Conservation (phyloP, 1,284 basidiomycete genomes). For the Dichomitus squalens region DNA sequence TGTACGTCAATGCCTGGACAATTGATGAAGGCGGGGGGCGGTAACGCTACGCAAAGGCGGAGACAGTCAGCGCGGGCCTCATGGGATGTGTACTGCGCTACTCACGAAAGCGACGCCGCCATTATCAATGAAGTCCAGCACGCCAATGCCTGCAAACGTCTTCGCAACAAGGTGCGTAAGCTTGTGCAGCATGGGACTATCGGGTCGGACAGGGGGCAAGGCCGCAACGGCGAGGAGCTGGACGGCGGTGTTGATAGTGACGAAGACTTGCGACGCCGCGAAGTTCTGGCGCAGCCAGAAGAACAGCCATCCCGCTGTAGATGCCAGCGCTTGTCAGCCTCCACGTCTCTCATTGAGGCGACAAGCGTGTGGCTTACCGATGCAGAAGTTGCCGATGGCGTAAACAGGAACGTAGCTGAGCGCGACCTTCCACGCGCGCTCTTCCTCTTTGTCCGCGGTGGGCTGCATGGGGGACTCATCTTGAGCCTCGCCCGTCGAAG, state of each 20-base stretch:
- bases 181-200: constrained; percentile 25
- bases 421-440: constrained; percentile 24
- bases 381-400: constrained; percentile 38
- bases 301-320: constrained; percentile 36
- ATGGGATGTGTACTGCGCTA: neutral
- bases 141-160: constrained; percentile 36
- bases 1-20: constrained; percentile 27
- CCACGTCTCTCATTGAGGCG: neutral
- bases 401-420: constrained; percentile 36
- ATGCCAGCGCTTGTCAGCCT: neutral
- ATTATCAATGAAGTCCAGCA: constrained; percentile 40
- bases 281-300: constrained; percentile 39
- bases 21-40: constrained; percentile 24
- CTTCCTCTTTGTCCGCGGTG: constrained; percentile 16
- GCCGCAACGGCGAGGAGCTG: constrained; percentile 35
- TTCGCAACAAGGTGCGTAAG: constrained; percentile 37
- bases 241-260: constrained; percentile 36
- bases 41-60: constrained; percentile 16
- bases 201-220: constrained; percentile 27
- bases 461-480: neutral
- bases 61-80: neutral
- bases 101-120: constrained; percentile 34
- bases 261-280: constrained; percentile 32
- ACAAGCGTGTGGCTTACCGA: constrained; percentile 27
- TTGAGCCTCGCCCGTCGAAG: neutral